These are phyloP conservation scores for Aspergillus ostianus DNA, from an alignment of 495 filamentous ascomycete genomes.

Conservation along the genomic window DNA sequence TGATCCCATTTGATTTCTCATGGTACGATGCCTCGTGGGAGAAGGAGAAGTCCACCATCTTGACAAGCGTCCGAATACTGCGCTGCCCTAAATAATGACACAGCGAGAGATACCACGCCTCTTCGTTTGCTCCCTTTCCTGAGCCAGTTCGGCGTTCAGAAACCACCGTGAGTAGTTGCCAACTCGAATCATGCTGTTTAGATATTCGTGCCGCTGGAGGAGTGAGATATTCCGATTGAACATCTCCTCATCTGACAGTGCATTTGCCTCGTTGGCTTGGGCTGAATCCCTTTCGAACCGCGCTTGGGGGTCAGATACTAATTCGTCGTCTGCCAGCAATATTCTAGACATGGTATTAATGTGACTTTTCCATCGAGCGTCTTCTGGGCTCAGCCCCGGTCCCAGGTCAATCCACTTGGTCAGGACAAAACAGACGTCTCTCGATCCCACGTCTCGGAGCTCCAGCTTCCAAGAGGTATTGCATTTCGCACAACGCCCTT, in stretches of 20 bases:
- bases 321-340: neutral
- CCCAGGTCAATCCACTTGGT: neutral
- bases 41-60: too few species aligned
- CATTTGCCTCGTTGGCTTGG: neutral
- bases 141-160: neutral
- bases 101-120: neutral
- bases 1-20: too few species aligned
- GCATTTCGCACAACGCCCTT: neutral
- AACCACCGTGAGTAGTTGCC: neutral
- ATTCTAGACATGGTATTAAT: neutral
- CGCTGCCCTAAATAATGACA: neutral
- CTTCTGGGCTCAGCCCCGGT: neutral
- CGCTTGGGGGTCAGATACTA: neutral
- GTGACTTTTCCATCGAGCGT: neutral
- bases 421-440: neutral
- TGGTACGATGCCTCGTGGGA: too few species aligned
- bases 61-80: too few species aligned
- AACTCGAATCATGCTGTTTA: neutral
- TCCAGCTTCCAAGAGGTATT: neutral
- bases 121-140: neutral
- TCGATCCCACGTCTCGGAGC: neutral
- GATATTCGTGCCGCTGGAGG: neutral
- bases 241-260: neutral
- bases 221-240: neutral
- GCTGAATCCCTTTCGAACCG: neutral